phyloP scores from a whole-genome alignment of 1,284 basidiomycete species.

The Pseudozyma tsukubaensis region DNA sequence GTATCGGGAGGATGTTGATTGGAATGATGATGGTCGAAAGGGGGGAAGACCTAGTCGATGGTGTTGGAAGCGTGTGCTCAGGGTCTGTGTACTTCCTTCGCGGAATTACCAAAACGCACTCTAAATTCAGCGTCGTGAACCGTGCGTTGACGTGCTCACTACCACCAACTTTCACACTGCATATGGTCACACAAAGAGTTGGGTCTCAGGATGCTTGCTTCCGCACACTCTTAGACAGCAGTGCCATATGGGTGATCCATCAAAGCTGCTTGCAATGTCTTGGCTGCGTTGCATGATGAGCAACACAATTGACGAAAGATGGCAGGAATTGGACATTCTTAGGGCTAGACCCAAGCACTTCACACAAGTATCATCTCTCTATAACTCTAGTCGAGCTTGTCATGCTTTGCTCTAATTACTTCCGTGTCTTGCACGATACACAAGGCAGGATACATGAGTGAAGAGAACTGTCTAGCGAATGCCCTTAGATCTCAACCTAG shows the following conservation, averaged over 20 bases:
- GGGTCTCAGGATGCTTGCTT: not conserved
- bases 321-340: no score
- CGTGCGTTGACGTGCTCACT: constrained; percentile 8
- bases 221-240: not conserved
- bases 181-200: not conserved
- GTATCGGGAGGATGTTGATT: not conserved
- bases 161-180: not conserved
- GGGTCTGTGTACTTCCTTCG: constrained; percentile 10
- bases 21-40: not conserved
- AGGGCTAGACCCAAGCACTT: no score
- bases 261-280: no score
- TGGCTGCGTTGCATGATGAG: no score
- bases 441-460: not conserved
- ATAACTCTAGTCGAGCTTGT: no score
- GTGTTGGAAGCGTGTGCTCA: constrained; percentile 1
- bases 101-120: constrained; percentile 1
- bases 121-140: constrained; percentile 13
- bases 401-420: no score
- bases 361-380: no score
- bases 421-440: not conserved
- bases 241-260: no score
- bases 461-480: constrained; percentile 6
- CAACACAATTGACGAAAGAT: no score
- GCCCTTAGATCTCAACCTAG: constrained; percentile 37
- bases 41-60: not conserved